These are phyloP conservation scores for Colletotrichum eleusines DNA, from an alignment of 2,329 filamentous ascomycete genomes.

Conservation along the genomic window DNA sequence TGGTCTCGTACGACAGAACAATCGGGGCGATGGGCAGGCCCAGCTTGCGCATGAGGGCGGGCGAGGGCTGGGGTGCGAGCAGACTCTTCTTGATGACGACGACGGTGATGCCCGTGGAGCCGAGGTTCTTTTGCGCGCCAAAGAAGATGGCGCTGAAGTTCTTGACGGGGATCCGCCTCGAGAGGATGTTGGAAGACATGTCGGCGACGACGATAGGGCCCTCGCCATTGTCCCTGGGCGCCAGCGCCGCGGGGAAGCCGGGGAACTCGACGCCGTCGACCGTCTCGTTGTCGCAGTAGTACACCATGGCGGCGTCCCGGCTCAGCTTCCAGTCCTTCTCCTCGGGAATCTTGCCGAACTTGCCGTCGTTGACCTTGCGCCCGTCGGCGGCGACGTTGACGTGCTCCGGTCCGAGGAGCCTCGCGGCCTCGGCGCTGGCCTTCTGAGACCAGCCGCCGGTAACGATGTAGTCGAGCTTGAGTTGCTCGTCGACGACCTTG, in stretches of 20 bases:
- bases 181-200: slow-evolving; percentile 95
- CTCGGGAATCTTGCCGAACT: slow-evolving; percentile 86
- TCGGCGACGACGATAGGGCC: slow-evolving; percentile 87
- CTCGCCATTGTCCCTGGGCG: slow-evolving; percentile 68
- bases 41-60: slow-evolving; percentile 78
- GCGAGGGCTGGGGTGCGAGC: slow-evolving; percentile 78
- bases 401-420: slow-evolving; percentile 80
- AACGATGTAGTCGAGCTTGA: slow-evolving; percentile 90
- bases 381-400: slow-evolving; percentile 85
- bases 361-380: slow-evolving; percentile 75
- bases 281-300: slow-evolving; percentile 95
- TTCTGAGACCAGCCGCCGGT: slow-evolving; percentile 92
- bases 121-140: slow-evolving; percentile 95
- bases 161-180: slow-evolving; percentile 78
- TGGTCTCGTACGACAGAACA: slow-evolving; percentile 84
- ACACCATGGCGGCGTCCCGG: slow-evolving; percentile 78
- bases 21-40: slow-evolving; percentile 86
- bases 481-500: slow-evolving; percentile 73
- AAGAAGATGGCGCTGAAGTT: slow-evolving; percentile 92
- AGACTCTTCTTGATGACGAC: slow-evolving; percentile 86
- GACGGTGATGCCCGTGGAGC: slow-evolving; percentile 86
- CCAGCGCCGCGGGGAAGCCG: slow-evolving; percentile 73
- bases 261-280: slow-evolving; percentile 95
- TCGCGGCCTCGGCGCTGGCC: slow-evolving; percentile 83
- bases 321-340: slow-evolving; percentile 83